These are phyloP conservation scores for Aphanomyces cochlioides DNA, from an alignment of 352 stramenopile species.

Conservation along the genomic window DNA sequence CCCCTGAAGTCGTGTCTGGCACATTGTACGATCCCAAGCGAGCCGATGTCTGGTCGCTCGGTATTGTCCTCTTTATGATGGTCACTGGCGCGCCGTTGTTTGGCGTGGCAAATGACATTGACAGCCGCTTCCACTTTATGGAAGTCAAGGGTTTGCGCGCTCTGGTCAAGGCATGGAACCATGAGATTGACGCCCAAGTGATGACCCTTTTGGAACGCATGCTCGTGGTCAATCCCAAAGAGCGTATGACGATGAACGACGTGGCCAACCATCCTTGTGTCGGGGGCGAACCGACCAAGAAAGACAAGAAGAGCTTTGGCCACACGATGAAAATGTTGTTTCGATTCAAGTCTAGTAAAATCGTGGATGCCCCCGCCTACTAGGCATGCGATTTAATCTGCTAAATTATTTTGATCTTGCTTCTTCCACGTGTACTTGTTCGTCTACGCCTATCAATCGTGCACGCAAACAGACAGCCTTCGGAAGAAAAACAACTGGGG, in stretches of 20 bases:
- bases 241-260: slow-evolving; percentile 57
- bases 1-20: slow-evolving; percentile 23
- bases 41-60: slow-evolving; percentile 30
- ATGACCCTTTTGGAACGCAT: slow-evolving; percentile 76
- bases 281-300: not conserved
- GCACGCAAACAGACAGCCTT: not conserved
- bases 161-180: slow-evolving; percentile 62
- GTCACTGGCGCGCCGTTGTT: slow-evolving; percentile 24
- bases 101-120: not conserved
- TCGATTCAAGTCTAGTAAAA: not conserved
- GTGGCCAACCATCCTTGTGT: slow-evolving; percentile 55
- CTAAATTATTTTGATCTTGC: not conserved
- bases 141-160: slow-evolving; percentile 51
- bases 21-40: slow-evolving; percentile 20
- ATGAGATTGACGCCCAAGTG: slow-evolving; percentile 43
- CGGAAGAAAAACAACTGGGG: not conserved
- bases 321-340: slow-evolving; percentile 2
- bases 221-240: slow-evolving; percentile 51
- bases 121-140: slow-evolving; percentile 8
- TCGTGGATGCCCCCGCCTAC: not conserved
- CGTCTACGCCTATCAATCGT: not conserved
- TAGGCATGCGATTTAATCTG: not conserved
- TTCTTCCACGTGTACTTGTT: not conserved
- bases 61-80: slow-evolving; percentile 32
- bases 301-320: not conserved